Conservation (phyloP, 805 yeast genomes). For the Spathaspora passalidarum region DNA sequence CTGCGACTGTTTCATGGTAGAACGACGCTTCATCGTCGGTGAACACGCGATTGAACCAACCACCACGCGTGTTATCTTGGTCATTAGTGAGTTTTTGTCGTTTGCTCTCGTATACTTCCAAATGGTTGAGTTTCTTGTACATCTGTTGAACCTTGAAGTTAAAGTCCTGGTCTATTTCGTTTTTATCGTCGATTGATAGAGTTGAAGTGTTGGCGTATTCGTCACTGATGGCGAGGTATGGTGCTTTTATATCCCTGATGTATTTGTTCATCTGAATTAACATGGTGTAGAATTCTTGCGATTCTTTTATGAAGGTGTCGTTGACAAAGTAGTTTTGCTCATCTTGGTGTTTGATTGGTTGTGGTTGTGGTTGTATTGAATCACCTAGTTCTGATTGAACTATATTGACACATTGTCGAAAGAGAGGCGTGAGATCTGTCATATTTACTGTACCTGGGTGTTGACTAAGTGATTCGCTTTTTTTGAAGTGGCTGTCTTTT, state of each 20-base stretch:
- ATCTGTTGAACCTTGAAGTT: constrained; percentile 50
- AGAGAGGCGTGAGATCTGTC: constrained; percentile 50
- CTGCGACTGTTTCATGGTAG: constrained; percentile 35
- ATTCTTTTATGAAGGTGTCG: constrained; percentile 43
- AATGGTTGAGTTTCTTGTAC: constrained; percentile 46
- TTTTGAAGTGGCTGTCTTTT: neutral
- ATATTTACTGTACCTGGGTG: constrained; percentile 16
- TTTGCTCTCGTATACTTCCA: constrained; percentile 51
- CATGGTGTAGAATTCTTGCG: constrained; percentile 30
- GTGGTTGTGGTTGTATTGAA: neutral
- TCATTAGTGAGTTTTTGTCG: constrained; percentile 27
- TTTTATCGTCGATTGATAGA: constrained; percentile 48
- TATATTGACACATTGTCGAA: constrained; percentile 46
- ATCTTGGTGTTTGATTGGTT: neutral
- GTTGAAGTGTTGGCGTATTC: constrained; percentile 10
- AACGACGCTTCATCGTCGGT: constrained; percentile 31
- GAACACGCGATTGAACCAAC: constrained; percentile 14
- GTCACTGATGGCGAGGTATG: constrained; percentile 23
- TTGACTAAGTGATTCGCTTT: neutral
- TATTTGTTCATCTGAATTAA: constrained; percentile 32
- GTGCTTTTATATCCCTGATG: constrained; percentile 20
- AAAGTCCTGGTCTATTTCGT: constrained; percentile 54
- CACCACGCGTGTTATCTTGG: constrained; percentile 9
- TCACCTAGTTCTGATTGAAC: constrained; percentile 30
- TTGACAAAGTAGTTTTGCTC: constrained; percentile 14